phyloP scores from a whole-genome alignment of 2,329 filamentous ascomycete species.

The Pestalotiopsis sp. region DNA sequence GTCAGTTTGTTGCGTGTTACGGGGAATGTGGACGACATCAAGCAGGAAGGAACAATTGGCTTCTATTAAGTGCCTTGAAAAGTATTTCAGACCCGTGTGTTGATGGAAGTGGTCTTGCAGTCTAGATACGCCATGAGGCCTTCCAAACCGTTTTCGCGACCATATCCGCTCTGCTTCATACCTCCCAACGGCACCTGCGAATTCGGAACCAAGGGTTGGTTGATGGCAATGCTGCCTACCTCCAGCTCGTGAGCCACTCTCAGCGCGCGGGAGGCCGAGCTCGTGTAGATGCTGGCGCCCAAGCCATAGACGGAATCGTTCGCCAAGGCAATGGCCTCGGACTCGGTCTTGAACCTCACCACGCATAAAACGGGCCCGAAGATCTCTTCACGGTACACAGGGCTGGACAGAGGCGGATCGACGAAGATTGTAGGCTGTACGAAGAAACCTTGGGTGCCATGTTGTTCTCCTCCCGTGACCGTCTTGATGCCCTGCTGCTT shows the following conservation, averaged over 20 bases:
- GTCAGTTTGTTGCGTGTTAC: background rate
- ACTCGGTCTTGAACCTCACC: constrained; percentile 68
- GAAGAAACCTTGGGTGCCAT: constrained; percentile 1
- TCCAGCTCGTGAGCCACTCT: constrained; percentile 58
- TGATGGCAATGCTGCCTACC: constrained; percentile 72
- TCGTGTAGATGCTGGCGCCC: constrained; percentile 57
- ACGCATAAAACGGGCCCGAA: constrained; percentile 33
- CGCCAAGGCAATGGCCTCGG: constrained; percentile 62
- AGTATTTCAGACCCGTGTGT: background rate
- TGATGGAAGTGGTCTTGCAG: background rate
- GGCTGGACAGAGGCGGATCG: constrained; percentile 9
- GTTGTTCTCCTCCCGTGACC: constrained; percentile 21
- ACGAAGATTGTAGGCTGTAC: constrained; percentile 18
- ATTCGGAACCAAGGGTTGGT: constrained; percentile 44
- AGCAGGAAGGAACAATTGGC: background rate
- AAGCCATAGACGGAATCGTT: constrained; percentile 57
- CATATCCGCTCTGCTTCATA: constrained; percentile 50
- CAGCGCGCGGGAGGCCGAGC: constrained; percentile 65
- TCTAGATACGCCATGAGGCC: constrained; percentile 50
- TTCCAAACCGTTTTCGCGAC: constrained; percentile 50
- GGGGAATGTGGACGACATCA: background rate
- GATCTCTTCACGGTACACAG: constrained; percentile 19
- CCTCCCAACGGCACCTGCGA: constrained; percentile 50
- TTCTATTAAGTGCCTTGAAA: background rate
- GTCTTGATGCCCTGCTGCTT: background rate